Base-by-base conservation (phyloP, 495 filamentous ascomycete species). In the Talaromyces liani region DNA sequence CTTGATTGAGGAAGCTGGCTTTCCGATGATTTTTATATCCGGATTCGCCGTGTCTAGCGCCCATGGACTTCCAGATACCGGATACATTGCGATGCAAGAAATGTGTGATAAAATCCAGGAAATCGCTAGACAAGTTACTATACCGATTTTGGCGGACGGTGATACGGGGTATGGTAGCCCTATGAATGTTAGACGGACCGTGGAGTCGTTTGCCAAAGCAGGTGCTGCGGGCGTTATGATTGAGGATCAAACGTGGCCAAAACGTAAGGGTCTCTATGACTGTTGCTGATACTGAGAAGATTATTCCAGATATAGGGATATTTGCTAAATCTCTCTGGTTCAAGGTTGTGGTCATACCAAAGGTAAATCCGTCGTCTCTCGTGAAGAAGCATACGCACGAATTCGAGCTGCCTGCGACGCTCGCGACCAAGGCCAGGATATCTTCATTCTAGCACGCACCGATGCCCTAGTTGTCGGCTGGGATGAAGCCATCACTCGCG, bases 331-430 rank as follows among this genome's bases (percentile, higher is more conserved):
- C 20, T 62, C 29, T 24, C 18, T 3, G 51, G 22, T 54, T 25
- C 18, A 56, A 77, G 75, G 77, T 25, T 80, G 76, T 49, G 76
- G 77, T 1, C 78, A 80, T 55, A 78, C 76, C 1, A 77, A 79
- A 58, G 78, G 76, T 0, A 80, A 79, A 61, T 68, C 67, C 4
- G 74, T 79, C 4, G 76, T 80, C 1, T 72, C 71, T n/a, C 69
- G 75, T 1, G 75, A 69, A 7, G 77, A 80, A 60, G 76, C 75
- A 3, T 79, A 67, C 47, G 76, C 74, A 3, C 67, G 77, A 5
- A 74, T 79, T 45, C 71, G 74, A 58, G 76, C 76, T 18, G 77
- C 76, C 3, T 66, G 63, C 24, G 77, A 79, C 59, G 73, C 77
- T 6, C 72, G 76, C n/a, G 70, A 78, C 51, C 72, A 77, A 61